Evolutionary conservation across 306 rosid species (phyloP), one percentile per base, ranked within the genome.

Genomic region (Prunus armeniaca): DNA sequence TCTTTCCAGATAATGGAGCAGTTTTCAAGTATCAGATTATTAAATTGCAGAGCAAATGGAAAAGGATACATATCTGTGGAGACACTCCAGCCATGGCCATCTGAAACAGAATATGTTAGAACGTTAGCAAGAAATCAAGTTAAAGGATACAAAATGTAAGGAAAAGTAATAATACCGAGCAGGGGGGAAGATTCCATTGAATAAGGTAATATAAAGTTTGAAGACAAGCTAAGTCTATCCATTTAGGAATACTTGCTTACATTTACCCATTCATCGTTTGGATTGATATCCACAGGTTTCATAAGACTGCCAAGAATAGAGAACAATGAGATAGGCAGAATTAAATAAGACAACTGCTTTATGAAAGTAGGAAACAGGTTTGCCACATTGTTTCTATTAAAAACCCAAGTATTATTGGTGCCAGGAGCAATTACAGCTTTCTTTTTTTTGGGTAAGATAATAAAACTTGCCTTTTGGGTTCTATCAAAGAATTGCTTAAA

Each of bases 11-110:
- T 60, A 61, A 62, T 61, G 72, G 58, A 54, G 65, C 71, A 72
- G 20, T 71, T 69, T 74, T 58, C 69, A 50, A 49, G 2, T 27
- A 72, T 18, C 65, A 50, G 51, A 66, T 15, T 61, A 74, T 38
- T 38, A 38, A 34, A 55, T 25, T n/a, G 58, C 47, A 15, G 11
- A 25, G 38, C 0, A 12, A 24, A 68, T 18, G 20, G n/a, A 61
- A 79, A 85, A 88, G 93, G 99, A 96, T 96, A 96, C 99, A 81
- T 83, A 87, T 91, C 86, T 91, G 97, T n/a, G 99, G 99, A 79
- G 97, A 86, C 60, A 93, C 64, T 74, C 98, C 99, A 7, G 86
- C 92, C 97, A 96, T 93, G 66, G 91, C 98, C 97, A 89, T 93
- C 99, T 96, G 88, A 83, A 86, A 78, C 77, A 83, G 74, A 81